Evolutionary conservation across 2,329 filamentous ascomycete species (phyloP), one percentile per base, ranked within the genome.

Genomic region (Hypoxylon sp.): DNA sequence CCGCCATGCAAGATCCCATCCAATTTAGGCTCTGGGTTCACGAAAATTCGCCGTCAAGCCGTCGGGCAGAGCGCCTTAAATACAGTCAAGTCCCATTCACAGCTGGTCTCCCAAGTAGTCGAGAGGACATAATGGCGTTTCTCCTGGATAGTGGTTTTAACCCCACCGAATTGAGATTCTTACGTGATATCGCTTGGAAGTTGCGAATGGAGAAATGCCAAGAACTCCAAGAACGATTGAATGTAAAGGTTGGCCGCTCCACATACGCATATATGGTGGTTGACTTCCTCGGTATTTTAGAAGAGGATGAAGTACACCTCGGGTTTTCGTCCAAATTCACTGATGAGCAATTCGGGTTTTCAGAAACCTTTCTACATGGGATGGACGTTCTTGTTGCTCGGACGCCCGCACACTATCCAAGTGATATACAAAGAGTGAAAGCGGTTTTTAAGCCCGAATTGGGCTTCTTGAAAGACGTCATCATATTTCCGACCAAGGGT

Each of bases 401-500:
- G 19, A 88, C 89, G 1, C 92, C 92, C 0, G 89, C 91, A 0
- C 88, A 93, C 73, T 87, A 90, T 21, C 82, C 84, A 0, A 92
- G 89, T 29, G 92, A 96, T 68, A 88, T 95, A 0, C 92, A 94
- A 73, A 91, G 86, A 61, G 90, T 91, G 6, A 84, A 79, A 39
- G 86, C 84, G 0, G 87, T 90, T 0, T 88, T 85, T 66, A 84
- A 82, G n/a, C 83, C 85, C 0, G 84, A 89, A 46, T 80, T 95
- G 0, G 87, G 89, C 2, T 86, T 88, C 2, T 79, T 97, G 0
- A 91, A 91, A 67, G 91, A 98, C 72, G 89, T 97, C 1, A 84
- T 96, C 13, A 86, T 98, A 0, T 98, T 98, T 71, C 84, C 92
- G 0, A 83, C 82, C 0, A 87, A 85, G 65, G 92, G 92, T 0